These are phyloP conservation scores for Phlebopus sp. DNA, from an alignment of 1,284 basidiomycete species.

Conservation along the genomic window DNA sequence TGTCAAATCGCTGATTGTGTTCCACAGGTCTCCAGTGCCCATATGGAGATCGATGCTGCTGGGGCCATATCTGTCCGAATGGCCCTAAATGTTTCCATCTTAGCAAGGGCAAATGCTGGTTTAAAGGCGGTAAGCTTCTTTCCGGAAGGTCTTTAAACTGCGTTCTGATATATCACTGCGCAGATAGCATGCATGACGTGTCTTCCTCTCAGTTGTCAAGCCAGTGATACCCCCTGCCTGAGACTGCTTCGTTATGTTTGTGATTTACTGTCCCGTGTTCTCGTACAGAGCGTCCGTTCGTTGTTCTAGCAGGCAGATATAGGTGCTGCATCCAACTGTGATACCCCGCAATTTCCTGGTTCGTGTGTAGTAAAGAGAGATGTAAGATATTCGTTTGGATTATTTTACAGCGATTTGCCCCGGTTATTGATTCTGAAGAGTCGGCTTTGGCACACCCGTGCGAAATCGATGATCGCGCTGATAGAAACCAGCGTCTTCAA, in stretches of 20 bases:
- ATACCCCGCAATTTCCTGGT: constrained; percentile 30
- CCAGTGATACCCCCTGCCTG: constrained; percentile 20
- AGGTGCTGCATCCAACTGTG: constrained; percentile 23
- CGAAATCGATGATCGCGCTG: constrained; percentile 27
- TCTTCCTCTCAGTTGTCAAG: constrained; percentile 15
- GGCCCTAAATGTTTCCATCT: constrained; percentile 66
- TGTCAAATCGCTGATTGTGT: neutral
- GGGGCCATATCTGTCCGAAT: constrained; percentile 79
- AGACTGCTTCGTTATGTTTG: neutral
- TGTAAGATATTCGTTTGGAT: constrained; percentile 24
- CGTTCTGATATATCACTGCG: constrained; percentile 6
- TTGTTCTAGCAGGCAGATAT: constrained; percentile 19
- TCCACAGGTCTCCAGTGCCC: constrained; percentile 64
- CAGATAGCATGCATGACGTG: constrained; percentile 32
- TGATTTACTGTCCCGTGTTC: constrained; percentile 12
- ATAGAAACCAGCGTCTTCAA: constrained; percentile 5
- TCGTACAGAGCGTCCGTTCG: constrained; percentile 31
- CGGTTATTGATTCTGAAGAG: constrained; percentile 1
- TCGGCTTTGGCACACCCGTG: constrained; percentile 18
- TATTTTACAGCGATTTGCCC: constrained; percentile 24
- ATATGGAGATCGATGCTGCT: constrained; percentile 69
- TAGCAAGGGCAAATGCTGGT: constrained; percentile 76
- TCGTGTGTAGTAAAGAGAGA: neutral
- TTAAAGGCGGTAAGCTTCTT: constrained; percentile 64
- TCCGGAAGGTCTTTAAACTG: neutral